phyloP scores from a whole-genome alignment of 805 yeast species.

The Wickerhamia fluorescens region DNA sequence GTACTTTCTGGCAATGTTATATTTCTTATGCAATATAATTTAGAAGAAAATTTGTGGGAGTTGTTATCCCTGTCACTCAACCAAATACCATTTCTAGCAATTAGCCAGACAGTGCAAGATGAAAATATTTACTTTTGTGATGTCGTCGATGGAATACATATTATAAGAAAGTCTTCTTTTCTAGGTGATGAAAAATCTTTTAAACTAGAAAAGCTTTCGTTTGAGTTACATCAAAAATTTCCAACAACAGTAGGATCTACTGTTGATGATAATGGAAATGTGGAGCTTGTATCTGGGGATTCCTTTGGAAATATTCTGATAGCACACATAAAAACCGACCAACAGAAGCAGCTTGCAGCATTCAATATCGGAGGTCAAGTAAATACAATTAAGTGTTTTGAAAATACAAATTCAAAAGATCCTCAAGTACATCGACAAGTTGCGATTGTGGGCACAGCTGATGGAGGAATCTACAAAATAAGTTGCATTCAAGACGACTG shows the following conservation, averaged over 20 bases:
- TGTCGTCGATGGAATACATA: background rate
- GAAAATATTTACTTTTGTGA: conserved; percentile 1
- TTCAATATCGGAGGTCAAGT: conserved; percentile 24
- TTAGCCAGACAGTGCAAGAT: conserved; percentile 1
- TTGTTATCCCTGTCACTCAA: background rate
- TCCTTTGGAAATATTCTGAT: conserved; percentile 22
- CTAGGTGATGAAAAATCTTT: conserved; percentile 1
- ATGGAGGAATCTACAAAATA: conserved; percentile 19
- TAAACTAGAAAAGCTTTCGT: background rate
- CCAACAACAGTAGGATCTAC: conserved; percentile 2
- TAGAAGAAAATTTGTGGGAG: background rate
- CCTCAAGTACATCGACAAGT: conserved; percentile 1
- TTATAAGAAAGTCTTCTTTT: too few relatives aligned
- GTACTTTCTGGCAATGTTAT: conserved; percentile 13
- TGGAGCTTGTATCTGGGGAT: conserved; percentile 17
- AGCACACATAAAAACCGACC: conserved; percentile 1
- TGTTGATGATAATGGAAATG: conserved; percentile 1
- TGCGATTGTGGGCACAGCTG: conserved; percentile 20
- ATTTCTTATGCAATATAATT: conserved; percentile 5
- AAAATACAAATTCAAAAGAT: background rate
- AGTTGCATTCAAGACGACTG: conserved; percentile 1
- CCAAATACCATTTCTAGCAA: conserved; percentile 1
- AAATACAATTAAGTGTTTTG: conserved; percentile 12
- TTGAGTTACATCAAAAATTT: conserved; percentile 3
- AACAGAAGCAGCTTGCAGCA: conserved; percentile 7